Evolutionary conservation across 176 grass and related monocot species (phyloP).

Genomic region (Thinopyrum elongatum): DNA sequence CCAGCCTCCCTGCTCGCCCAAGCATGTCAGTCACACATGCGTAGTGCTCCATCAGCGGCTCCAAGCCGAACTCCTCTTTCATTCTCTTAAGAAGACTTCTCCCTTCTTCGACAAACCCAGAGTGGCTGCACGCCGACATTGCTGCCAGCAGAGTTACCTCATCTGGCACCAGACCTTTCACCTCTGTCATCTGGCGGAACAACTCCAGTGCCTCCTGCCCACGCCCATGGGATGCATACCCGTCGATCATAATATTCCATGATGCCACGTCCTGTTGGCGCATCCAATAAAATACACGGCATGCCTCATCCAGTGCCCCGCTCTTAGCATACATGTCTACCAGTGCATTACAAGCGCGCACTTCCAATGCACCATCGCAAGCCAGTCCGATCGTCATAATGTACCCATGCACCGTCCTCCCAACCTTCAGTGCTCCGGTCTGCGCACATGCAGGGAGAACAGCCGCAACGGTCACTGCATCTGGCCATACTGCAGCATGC

Average conservation of each 20-base stretch:
- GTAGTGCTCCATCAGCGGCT: conserved; percentile 54
- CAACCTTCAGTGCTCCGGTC: conserved; percentile 44
- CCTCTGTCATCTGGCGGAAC: conserved; percentile 46
- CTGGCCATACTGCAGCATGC: neutral
- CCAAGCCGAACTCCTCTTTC: conserved; percentile 53
- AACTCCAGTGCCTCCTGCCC: conserved; percentile 44
- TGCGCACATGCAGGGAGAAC: conserved; percentile 58
- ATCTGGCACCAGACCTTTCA: conserved; percentile 41
- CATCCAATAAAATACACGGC: conserved; percentile 43
- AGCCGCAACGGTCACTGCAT: conserved; percentile 43
- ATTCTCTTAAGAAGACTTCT: conserved; percentile 35
- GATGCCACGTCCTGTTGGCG: conserved; percentile 41
- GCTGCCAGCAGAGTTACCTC: conserved; percentile 50
- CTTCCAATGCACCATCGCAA: conserved; percentile 5
- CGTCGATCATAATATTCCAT: conserved; percentile 84
- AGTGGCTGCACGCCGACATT: conserved; percentile 60
- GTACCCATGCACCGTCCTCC: conserved; percentile 58
- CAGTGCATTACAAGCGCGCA: conserved; percentile 53
- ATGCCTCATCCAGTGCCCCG: conserved; percentile 47
- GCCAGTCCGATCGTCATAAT: conserved; percentile 43
- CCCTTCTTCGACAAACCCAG: conserved; percentile 56
- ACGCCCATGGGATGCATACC: conserved; percentile 55
- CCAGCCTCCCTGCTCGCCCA: conserved; percentile 52
- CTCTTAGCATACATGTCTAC: conserved; percentile 68
- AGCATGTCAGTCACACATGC: conserved; percentile 56